Base-by-base conservation (phyloP, 169 alveolate species). In the Babesia ovata region DNA sequence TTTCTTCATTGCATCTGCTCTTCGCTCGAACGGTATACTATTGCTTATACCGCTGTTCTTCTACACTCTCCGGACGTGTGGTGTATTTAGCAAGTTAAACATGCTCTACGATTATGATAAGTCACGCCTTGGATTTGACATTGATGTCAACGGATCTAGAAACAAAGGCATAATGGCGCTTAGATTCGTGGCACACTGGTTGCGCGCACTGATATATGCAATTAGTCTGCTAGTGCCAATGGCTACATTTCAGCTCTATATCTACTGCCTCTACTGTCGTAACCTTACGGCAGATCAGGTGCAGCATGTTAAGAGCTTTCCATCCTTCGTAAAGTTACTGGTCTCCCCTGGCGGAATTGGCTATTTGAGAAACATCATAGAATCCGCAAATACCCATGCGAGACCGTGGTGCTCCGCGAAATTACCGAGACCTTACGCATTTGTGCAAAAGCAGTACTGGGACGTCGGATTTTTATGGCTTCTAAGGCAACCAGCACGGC, bases 391-490 rank as follows among this genome's bases (percentile, higher is more conserved):
- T 3, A 19, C 22, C 4, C 22, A 58, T 33, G 59, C 57, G n/a
- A 85, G 92, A 63, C 87, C 89, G 21, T 88, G 93, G 93, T 88
- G 93, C 57, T 48, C 70, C 52, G 48, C 65, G 45, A 66, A 21
- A 17, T 52, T 79, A 29, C 92, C 92, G 26, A 62, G 69, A 52
- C 33, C 76, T n/a, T 90, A 90, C 63, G 78, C 48, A 22, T 84
- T 63, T 56, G 89, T 90, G 44, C 94, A 90, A 54, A 42, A 67
- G 19, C 50, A 85, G 29, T 90, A 90, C 63, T 90, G 94, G 94
- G 79, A 70, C 44, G 87, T 90, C 19, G 33, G 73, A 7, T 73
- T 90, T 52, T 70, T 90, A 58, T 86, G 87, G 87, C 13, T 79
- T 33, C 21, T 88, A 19, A 48, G 53, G 58, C 52, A 48, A 0